Conservation (phyloP, 768 basidiomycete species). For the Mycena epipterygia region DNA sequence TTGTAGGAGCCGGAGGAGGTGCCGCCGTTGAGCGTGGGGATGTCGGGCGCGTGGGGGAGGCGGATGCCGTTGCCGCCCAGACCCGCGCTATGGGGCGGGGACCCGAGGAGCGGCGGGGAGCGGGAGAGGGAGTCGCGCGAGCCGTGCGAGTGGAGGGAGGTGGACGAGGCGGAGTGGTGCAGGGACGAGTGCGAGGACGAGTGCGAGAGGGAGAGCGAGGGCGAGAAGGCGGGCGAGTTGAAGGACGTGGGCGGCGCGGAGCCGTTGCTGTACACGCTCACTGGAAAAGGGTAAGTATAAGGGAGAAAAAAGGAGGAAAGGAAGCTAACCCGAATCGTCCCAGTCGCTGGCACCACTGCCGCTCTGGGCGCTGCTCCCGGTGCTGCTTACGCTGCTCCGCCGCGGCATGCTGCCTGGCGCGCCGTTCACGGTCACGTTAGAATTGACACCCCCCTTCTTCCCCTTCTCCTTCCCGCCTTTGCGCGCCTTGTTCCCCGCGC, state of each 20-base stretch:
- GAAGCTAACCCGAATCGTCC: slow-evolving; percentile 81
- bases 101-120: slow-evolving; percentile 18
- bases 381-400: slow-evolving; percentile 75
- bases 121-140: slow-evolving; percentile 31
- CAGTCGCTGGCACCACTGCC: slow-evolving; percentile 79
- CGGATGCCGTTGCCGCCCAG: slow-evolving; percentile 71
- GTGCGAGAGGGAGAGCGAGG: slow-evolving; percentile 71
- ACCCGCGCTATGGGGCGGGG: slow-evolving; percentile 16
- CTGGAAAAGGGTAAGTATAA: slow-evolving; percentile 43
- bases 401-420: slow-evolving; percentile 61
- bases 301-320: slow-evolving; percentile 38
- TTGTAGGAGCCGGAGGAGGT: neutral
- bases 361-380: slow-evolving; percentile 66
- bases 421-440: no score
- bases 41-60: slow-evolving; percentile 80
- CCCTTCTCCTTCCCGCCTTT: slow-evolving; percentile 62
- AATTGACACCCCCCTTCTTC: slow-evolving; percentile 42
- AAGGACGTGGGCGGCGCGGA: slow-evolving; percentile 75
- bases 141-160: slow-evolving; percentile 37
- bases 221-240: slow-evolving; percentile 61
- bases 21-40: slow-evolving; percentile 59
- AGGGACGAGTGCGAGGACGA: slow-evolving; percentile 53
- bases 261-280: slow-evolving; percentile 68
- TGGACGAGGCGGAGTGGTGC: slow-evolving; percentile 55
- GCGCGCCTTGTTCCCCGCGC: slow-evolving; percentile 87